Evolutionary conservation across 2,329 filamentous ascomycete species (phyloP), one percentile per base, ranked within the genome.

Genomic region (Hypoxylon sp.): DNA sequence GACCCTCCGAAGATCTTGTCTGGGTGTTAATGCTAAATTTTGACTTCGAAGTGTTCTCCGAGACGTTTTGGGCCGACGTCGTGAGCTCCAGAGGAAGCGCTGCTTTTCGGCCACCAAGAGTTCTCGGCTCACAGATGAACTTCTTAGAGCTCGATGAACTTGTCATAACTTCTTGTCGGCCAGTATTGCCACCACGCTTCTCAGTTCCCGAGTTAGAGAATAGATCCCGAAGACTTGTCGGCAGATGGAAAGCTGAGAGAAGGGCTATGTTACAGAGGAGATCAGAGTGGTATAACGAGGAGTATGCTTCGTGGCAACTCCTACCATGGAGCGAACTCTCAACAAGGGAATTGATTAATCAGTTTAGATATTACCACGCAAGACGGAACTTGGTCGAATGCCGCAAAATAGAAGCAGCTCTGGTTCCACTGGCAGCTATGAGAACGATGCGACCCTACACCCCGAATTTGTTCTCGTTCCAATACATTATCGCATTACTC

Each of bases 41-140:
- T n/a, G 2, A 2, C n/a, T 4, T n/a, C 18, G n/a, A n/a, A 35
- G n/a, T 58, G 15, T 3, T 58, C 13, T 49, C 27, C 17, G 48
- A 58, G 10, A 38, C 31, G 3, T 58, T 31, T 29, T 58, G 55
- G 55, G 27, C 37, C 21, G 24, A 40, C 3, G n/a, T 53, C 13
- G 45, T 53, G 18, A 9, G 20, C 8, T 7, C 1, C 9, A 37
- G 27, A 7, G 48, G 48, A 15, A 53, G 33, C 9, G 9, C 8
- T n/a, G 55, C 43, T 11, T 48, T 58, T 17, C n/a, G 13, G 6
- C 9, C 18, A 10, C 55, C 55, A 11, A 31, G 20, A 11, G 18
- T 46, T 10, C 21, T 40, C 7, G 23, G 37, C 9, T n/a, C n/a
- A 7, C 31, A 7, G 10, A 9, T 35, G n/a, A 33, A 2, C 15